These are phyloP conservation scores for Sordariomycetes sp. DNA, from an alignment of 2,329 filamentous ascomycete species.

Conservation along the genomic window DNA sequence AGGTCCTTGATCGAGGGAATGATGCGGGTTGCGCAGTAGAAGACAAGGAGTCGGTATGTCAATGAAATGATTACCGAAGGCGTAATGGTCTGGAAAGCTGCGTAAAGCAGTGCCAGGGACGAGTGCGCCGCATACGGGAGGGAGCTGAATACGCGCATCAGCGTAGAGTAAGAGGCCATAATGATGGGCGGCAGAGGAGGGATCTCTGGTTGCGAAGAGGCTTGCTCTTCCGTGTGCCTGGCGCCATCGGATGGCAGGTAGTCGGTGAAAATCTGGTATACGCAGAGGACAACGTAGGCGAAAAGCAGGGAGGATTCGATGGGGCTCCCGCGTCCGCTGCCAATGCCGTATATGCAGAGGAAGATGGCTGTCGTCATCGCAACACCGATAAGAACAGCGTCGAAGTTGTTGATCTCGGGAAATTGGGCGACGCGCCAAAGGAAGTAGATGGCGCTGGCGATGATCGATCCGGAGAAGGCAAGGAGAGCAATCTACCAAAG, in stretches of 20 bases:
- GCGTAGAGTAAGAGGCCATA: constrained; percentile 94
- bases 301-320: constrained; percentile 93
- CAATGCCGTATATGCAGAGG: constrained; percentile 87
- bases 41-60: constrained; percentile 85
- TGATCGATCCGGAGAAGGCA: constrained; percentile 79
- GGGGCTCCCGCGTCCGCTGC: constrained; percentile 86
- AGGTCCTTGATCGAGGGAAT: constrained; percentile 88
- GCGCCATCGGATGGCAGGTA: constrained; percentile 74
- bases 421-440: constrained; percentile 92
- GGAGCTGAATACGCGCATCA: constrained; percentile 73
- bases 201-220: constrained; percentile 67
- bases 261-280: constrained; percentile 99
- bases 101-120: constrained; percentile 76
- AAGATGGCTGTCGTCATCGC: constrained; percentile 90
- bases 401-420: constrained; percentile 84
- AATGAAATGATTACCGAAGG: constrained; percentile 94
- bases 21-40: constrained; percentile 91
- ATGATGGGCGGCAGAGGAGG: constrained; percentile 95
- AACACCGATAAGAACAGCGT: constrained; percentile 86
- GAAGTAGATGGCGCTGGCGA: constrained; percentile 91
- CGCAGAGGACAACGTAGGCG: constrained; percentile 94
- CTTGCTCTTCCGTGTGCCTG: constrained; percentile 36
- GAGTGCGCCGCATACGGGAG: constrained; percentile 79
- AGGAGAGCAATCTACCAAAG: constrained; percentile 72
- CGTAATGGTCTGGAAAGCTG: constrained; percentile 90